Base-by-base conservation (phyloP, 2,329 filamentous ascomycete genomes). In the Metarhizium guizhouense region DNA sequence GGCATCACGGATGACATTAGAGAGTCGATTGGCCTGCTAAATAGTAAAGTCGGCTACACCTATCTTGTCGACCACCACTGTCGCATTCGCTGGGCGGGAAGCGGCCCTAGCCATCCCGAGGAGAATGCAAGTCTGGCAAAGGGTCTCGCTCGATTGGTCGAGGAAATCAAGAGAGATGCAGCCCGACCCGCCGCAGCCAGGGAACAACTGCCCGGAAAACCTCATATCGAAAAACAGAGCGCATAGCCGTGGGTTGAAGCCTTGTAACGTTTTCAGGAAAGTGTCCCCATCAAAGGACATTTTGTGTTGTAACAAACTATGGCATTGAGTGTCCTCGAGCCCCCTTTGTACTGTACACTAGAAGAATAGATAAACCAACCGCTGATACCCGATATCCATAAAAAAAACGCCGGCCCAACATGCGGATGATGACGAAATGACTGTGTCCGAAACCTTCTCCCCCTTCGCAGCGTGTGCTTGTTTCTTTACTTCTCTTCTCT, bases 71-170 rank as follows among this genome's bases (percentile, higher is more conserved):
- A 99, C 69, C 78, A 85, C 59, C 79, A 92, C 60, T 96, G 91
- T 70, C 88, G 85, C 72, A 95, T 99, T 63, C 82, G 94, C 56
- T 99, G 94, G 94, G 94, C 93, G 0, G 94, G 89, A 4, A 95
- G 91, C 65, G 89, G 86, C 13, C 68, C 78, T 50, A 83, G 85
- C 49, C 78, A 84, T 59, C 79, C 79, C 0, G 80, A 81, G 18
- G 90, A 95, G 74, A 79, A 77, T 60, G 79, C 85, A 54, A 81
- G 83, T 47, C 67, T 95, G 66, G 81, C 82, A 45, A 87, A 76
- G 68, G 84, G 85, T 3, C 66, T 90, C 47, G 76, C 74, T 63
- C 80, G 81, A 61, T 68, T 94, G 54, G 69, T 89, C 51, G 75
- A 79, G 1, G 86, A 88, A 64, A 74, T 76, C 61, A 71, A 72